A percentile compares a stretch with the other conserved stretches of the same genome.
These are phyloP conservation scores for Plenodomus lindquistii DNA, from an alignment of 2,329 filamentous ascomycete species.

Conservation along the genomic window DNA sequence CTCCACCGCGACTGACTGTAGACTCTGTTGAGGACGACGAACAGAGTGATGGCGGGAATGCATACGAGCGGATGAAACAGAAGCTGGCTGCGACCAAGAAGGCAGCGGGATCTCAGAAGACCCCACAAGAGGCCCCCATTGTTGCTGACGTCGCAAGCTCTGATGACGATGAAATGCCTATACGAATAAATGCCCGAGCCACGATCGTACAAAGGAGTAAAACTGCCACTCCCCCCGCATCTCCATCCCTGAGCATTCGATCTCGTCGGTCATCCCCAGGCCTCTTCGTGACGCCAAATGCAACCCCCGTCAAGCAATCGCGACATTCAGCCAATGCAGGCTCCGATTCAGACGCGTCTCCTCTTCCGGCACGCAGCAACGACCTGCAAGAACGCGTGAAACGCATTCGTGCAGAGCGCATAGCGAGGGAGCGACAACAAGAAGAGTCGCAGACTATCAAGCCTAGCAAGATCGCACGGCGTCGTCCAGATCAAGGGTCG, in stretches of 20 bases:
- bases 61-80: conserved; percentile 54
- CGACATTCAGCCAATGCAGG: conserved; percentile 22
- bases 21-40: conserved; percentile 23
- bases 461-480: conserved; percentile 38
- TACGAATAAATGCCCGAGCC: conserved; percentile 23
- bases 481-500: conserved; percentile 49
- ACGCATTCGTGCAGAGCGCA: conserved; percentile 71
- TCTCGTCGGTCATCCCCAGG: conserved; percentile 53
- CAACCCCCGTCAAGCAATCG: conserved; percentile 38
- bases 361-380: conserved; percentile 53
- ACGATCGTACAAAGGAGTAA: conserved; percentile 9
- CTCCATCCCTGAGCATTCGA: conserved; percentile 17
- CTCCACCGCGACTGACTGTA: conserved; percentile 1
- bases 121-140: conserved; percentile 4
- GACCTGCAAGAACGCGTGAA: conserved; percentile 74
- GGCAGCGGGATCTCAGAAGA: conserved; percentile 10
- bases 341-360: conserved; percentile 52
- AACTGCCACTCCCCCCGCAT: conserved; percentile 17
- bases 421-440: conserved; percentile 63
- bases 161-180: conserved; percentile 35
- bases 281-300: conserved; percentile 61
- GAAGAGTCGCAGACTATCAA: conserved; percentile 45
- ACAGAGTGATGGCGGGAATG: conserved; percentile 40
- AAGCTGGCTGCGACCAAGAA: conserved; percentile 45
- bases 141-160: conserved; percentile 17